These are phyloP conservation scores for Paecilomyces dactylethromorphus DNA, from an alignment of 2,329 filamentous ascomycete genomes.

Conservation along the genomic window DNA sequence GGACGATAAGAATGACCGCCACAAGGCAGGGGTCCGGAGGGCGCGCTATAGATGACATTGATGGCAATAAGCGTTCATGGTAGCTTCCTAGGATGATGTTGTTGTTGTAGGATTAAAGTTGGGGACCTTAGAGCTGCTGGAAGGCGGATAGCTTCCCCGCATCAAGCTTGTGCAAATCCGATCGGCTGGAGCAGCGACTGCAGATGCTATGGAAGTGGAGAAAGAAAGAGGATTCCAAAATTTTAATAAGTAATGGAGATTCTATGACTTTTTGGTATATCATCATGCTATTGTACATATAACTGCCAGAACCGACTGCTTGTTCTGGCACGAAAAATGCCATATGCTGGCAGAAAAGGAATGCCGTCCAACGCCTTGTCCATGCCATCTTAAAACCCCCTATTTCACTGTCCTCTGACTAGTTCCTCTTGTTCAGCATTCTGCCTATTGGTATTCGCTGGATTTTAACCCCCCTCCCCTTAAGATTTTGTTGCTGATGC, in stretches of 20 bases:
- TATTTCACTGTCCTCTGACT: neutral
- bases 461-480: neutral
- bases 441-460: neutral
- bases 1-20: constrained; percentile 67
- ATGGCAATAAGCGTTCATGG: constrained; percentile 2
- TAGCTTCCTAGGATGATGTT: neutral
- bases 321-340: neutral
- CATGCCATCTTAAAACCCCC: neutral
- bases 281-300: neutral
- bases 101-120: constrained; percentile 5
- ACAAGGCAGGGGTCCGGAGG: constrained; percentile 53
- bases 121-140: neutral
- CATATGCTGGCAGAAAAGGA: neutral
- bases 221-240: neutral
- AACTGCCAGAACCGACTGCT: neutral
- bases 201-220: neutral
- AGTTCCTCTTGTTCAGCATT: neutral
- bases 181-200: neutral
- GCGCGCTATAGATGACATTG: constrained; percentile 41
- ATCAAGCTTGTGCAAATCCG: constrained; percentile 2
- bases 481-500: neutral
- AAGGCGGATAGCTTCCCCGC: constrained; percentile 12
- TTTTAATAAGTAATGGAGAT: neutral
- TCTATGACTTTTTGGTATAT: neutral
- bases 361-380: neutral